Base-by-base conservation (phyloP, 169 alveolate genomes). In the Plasmodium inui region DNA sequence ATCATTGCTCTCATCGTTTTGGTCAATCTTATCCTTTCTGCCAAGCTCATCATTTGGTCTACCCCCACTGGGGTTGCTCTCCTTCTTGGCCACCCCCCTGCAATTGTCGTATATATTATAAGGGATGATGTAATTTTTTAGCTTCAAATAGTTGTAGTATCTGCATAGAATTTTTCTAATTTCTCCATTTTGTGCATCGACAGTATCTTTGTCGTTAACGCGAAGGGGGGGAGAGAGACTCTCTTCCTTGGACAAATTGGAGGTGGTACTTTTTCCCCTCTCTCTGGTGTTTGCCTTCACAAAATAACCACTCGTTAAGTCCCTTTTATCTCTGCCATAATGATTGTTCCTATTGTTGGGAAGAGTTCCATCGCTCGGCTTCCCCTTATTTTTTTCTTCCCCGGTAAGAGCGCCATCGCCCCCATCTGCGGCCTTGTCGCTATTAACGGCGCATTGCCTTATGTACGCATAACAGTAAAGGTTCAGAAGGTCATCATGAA, bases 41-140 rank as follows among this genome's bases (percentile, higher is more conserved):
- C 41, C 10, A 4, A 37, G 44, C 44, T 37, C 44, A 37, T 6
- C 9, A 37, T 37, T 37, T 46, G 57, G n/a, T 46, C 57, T 4
- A 12, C 17, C 44, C 61, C 26, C 19, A 2, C 17, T 17, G 5
- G 17, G n/a, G 46, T 5, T n/a, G 30, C 30, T 30, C 57, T 88
- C 37, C 3, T 41, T 39, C 14, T 17, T 76, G 19, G 4, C 34
- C 22, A 9, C 5, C 39, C 37, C 55, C 67, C 55, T 22, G 9
- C 83, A 32, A 78, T 41, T 61, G 46, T n/a, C 37, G 32, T 88
- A 78, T 41, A 88, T 88, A 34, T 88, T 53, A 39, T 57, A 37
- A 2, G 94, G 94, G 39, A 88, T 88, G 44, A 88, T 79, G 46
- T 78, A 88, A 79, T 88, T 67, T 14, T 80, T 88, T 30, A 88